Evolutionary conservation across 2,329 filamentous ascomycete species (phyloP).

Genomic region (Ampelomyces quisqualis): DNA sequence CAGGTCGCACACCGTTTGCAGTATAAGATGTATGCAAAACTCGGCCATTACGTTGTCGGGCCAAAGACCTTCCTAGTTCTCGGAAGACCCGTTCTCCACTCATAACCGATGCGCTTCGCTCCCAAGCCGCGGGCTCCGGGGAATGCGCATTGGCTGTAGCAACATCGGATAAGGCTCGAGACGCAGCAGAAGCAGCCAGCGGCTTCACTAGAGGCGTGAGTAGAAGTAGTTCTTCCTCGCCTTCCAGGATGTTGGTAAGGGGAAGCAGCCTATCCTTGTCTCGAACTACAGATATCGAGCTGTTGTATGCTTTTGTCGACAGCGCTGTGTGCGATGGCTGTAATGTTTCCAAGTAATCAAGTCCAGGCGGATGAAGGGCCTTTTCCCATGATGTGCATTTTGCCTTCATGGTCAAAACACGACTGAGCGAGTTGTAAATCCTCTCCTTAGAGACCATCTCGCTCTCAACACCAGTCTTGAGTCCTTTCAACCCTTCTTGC

Average conservation of each 20-base stretch:
- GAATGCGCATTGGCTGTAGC: slow-evolving; percentile 53
- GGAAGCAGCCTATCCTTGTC: slow-evolving; percentile 86
- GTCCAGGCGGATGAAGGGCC: slow-evolving; percentile 82
- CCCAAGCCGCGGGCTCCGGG: slow-evolving; percentile 57
- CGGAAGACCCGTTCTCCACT: slow-evolving; percentile 91
- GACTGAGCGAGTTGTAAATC: slow-evolving; percentile 74
- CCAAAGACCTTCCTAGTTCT: slow-evolving; percentile 84
- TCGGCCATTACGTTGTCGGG: slow-evolving; percentile 79
- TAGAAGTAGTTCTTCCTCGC: slow-evolving; percentile 84
- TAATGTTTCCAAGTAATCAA: slow-evolving; percentile 73
- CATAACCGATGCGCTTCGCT: slow-evolving; percentile 68
- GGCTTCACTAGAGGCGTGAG: slow-evolving; percentile 89
- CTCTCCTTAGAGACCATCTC: slow-evolving; percentile 80
- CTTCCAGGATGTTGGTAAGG: slow-evolving; percentile 75
- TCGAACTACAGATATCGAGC: slow-evolving; percentile 87
- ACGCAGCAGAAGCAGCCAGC: slow-evolving; percentile 82
- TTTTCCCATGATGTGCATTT: slow-evolving; percentile 88
- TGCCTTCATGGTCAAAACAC: slow-evolving; percentile 78
- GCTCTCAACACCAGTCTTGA: slow-evolving; percentile 87
- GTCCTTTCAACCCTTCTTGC: slow-evolving; percentile 84
- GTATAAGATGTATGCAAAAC: slow-evolving; percentile 94
- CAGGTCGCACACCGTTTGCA: slow-evolving; percentile 84
- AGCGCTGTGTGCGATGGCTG: slow-evolving; percentile 80
- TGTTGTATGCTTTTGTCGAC: slow-evolving; percentile 84
- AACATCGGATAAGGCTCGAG: slow-evolving; percentile 67